Evolutionary conservation across 2,329 filamentous ascomycete genomes (phyloP), one percentile per base, ranked within the genome.

Genomic region (Aspergillus glaucus): DNA sequence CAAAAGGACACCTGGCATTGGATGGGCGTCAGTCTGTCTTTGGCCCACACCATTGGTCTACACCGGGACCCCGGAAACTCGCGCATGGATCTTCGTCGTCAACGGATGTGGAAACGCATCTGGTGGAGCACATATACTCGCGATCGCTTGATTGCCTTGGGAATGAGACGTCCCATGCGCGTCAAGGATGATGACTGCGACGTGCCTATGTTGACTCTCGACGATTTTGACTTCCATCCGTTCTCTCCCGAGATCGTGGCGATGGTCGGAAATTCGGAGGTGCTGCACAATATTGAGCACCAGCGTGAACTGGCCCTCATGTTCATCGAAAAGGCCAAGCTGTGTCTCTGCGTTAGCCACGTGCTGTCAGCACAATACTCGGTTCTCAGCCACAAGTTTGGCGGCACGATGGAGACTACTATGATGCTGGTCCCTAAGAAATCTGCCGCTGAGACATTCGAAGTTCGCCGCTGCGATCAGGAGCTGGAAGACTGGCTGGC

Each of bases 81-180:
- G 7, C 84, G 81, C 58, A 88, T 95, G 80, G 79, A 86, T 36
- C 69, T 74, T 3, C 78, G 81, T 46, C 86, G 87, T 61, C 87
- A 90, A 63, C 88, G 84, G 61, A 74, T 96, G 45, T 95, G 91
- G 87, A 95, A 95, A 72, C 80, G 91, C 46, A 93, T 96, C 58
- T 97, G 92, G 92, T 97, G 92, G 92, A 95, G 88, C 28, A 94
- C 88, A 55, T 95, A 95, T 63, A 95, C 95, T 82, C 85, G 91
- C 47, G 92, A 97, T 69, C 86, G 91, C 44, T 78, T 96, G 39
- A 90, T 96, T 54, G 92, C 92, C 2, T 75, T 97, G 10, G 92
- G 92, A 48, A 96, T 96, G 91, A 82, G 92, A 49, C 82, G 92
- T 47, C 91, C 91, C 4, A 95, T 90, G 36, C 80, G 91, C 46